A percentile compares a stretch with the other conserved stretches of the same genome.
Evolutionary conservation across 306 rosid species (phyloP).

Genomic region (Macrotyloma uniflorum): DNA sequence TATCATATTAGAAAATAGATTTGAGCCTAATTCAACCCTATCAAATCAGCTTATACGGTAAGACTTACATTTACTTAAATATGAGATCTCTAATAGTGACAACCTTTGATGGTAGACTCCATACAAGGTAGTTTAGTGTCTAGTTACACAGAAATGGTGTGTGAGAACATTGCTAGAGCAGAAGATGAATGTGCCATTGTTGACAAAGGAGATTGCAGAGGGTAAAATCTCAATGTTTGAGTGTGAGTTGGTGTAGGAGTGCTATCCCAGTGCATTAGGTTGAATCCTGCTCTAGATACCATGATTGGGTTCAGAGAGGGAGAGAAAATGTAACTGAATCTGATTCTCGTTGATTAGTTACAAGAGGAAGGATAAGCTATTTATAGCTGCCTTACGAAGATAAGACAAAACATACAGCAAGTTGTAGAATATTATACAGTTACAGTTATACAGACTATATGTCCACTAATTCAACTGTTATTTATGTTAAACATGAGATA

Average conservation of each 20-base stretch:
- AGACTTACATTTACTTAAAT: too few relatives aligned
- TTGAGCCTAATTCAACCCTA: too few relatives aligned
- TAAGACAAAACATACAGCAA: neutral
- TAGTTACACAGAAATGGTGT: neutral
- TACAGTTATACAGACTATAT: neutral
- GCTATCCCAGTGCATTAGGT: neutral
- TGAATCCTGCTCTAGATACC: neutral
- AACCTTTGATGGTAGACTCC: neutral
- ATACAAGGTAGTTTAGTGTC: neutral
- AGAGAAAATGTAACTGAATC: neutral
- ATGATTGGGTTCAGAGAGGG: neutral
- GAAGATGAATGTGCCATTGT: neutral
- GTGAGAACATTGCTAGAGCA: neutral
- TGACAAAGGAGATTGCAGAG: neutral
- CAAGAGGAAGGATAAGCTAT: neutral
- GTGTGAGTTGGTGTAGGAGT: neutral
- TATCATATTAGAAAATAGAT: too few relatives aligned
- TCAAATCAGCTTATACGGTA: too few relatives aligned
- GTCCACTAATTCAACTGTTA: neutral
- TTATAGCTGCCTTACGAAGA: neutral
- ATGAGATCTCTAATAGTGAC: too few relatives aligned
- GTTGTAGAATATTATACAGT: neutral
- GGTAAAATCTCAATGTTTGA: neutral
- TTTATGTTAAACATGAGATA: neutral
- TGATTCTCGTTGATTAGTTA: neutral